Conservation (phyloP, 169 alveolate species). For the Plasmodium coatneyi region DNA sequence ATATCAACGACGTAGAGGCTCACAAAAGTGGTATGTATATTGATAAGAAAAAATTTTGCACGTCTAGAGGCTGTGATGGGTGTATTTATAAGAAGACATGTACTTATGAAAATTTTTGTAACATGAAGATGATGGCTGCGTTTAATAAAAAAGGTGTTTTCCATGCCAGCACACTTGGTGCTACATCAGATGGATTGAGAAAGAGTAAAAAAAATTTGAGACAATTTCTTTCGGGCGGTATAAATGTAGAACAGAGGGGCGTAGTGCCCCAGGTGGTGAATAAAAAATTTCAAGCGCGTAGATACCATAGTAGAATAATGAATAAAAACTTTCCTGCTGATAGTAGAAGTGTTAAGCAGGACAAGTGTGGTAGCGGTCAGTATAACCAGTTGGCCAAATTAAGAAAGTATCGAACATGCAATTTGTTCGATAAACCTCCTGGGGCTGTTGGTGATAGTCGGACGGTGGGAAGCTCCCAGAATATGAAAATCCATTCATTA, state of each 20-base stretch:
- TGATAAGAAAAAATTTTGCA: constrained; percentile 34
- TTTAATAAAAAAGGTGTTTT: constrained; percentile 2
- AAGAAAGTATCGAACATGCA: background rate
- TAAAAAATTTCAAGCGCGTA: background rate
- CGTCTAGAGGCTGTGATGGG: constrained; percentile 15
- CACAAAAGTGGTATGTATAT: constrained; percentile 10
- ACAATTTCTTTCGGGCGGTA: background rate
- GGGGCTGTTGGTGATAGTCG: background rate
- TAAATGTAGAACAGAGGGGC: background rate
- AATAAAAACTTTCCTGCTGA: background rate
- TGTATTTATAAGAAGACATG: constrained; percentile 47
- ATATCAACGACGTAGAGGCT: background rate
- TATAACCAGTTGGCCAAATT: background rate
- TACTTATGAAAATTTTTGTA: constrained; percentile 16
- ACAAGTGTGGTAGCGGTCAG: background rate
- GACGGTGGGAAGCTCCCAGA: background rate
- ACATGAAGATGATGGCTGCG: background rate
- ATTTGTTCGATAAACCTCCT: background rate
- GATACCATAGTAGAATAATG: background rate
- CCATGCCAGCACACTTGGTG: background rate
- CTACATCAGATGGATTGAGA: background rate
- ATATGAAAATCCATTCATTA: background rate
- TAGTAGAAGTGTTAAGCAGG: background rate
- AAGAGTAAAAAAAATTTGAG: background rate
- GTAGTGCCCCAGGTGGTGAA: background rate